Base-by-base conservation (phyloP, 805 yeast species). In the Tetrapisispora namnaoensis region DNA sequence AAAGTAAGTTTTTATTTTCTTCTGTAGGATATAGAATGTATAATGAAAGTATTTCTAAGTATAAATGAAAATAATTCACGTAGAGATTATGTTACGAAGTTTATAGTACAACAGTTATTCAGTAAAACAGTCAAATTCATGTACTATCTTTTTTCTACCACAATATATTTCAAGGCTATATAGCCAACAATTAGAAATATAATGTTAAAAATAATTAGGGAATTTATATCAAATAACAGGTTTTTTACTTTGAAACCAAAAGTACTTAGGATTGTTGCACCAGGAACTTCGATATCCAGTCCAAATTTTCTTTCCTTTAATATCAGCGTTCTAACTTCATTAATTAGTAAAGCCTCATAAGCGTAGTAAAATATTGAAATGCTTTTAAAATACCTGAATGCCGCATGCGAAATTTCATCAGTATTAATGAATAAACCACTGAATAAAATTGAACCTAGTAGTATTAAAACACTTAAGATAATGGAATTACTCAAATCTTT, bases 341-440 rank as follows among this genome's bases (percentile, higher is more conserved):
- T 93, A 48, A 93, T 90, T 3, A 89, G 75, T 54, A 93, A 71
- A 0, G 97, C 87, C 63, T 93, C 99, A 63, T 91, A 93, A 0
- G 96, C 97, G 61, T 89, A 93, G 66, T 93, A 98, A 75, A 91
- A 93, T 47, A 91, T 79, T 1, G 97, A 89, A 22, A 90, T 65
- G 70, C 84, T 85, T 67, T 89, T 89, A 55, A 90, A 71, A 77
- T 86, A 82, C 48, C 77, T 77, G 50, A 89, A 77, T 51, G 74
- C 79, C 37, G 70, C 65, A 32, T 68, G 66, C 4, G 77, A 75
- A 57, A 76, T 74, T 32, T 78, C 72, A 44, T 86, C 88, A 48
- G 89, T 87, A 64, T 91, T 91, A 60, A 93, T 80, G 63, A 93
- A 93, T 51, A 93, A 72, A 0, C 99, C 99, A 1, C 98, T 95